Evolutionary conservation across 1,284 basidiomycete genomes (phyloP).

Genomic region (Ceratobasidium sp.): DNA sequence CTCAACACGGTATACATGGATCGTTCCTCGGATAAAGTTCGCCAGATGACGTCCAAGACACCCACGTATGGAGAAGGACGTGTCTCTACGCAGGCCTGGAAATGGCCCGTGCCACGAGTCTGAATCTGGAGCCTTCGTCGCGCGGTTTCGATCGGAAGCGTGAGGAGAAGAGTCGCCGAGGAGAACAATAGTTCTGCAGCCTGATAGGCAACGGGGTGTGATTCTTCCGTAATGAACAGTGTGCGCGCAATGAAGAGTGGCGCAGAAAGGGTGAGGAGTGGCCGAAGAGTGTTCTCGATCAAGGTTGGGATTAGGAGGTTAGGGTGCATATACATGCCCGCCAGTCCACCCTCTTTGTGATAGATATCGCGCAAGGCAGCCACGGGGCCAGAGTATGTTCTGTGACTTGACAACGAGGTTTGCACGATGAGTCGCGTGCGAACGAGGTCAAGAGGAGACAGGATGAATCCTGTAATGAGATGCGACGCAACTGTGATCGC

Average conservation of each 20-base stretch:
- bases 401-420: conserved; percentile 61
- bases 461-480: conserved; percentile 68
- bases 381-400: conserved; percentile 77
- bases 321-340: conserved; percentile 84
- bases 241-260: conserved; percentile 75
- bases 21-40: conserved; percentile 91
- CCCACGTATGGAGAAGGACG: conserved; percentile 91
- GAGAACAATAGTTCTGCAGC: conserved; percentile 81
- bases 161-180: conserved; percentile 78
- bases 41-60: conserved; percentile 91
- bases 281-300: conserved; percentile 85
- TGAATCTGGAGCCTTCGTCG: conserved; percentile 91
- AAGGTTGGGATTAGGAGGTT: conserved; percentile 88
- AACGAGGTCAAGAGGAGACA: conserved; percentile 83
- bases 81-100: conserved; percentile 85
- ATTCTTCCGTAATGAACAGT: conserved; percentile 76
- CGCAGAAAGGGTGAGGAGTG: conserved; percentile 62
- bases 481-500: conserved; percentile 77
- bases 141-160: conserved; percentile 93
- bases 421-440: conserved; percentile 88
- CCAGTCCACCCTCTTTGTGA: conserved; percentile 85
- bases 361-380: conserved; percentile 81
- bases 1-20: conserved; percentile 55
- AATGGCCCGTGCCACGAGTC: conserved; percentile 54
- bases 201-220: conserved; percentile 83